Conservation (phyloP, 2,329 filamentous ascomycete species). For the Neopestalotiopsis rosae region DNA sequence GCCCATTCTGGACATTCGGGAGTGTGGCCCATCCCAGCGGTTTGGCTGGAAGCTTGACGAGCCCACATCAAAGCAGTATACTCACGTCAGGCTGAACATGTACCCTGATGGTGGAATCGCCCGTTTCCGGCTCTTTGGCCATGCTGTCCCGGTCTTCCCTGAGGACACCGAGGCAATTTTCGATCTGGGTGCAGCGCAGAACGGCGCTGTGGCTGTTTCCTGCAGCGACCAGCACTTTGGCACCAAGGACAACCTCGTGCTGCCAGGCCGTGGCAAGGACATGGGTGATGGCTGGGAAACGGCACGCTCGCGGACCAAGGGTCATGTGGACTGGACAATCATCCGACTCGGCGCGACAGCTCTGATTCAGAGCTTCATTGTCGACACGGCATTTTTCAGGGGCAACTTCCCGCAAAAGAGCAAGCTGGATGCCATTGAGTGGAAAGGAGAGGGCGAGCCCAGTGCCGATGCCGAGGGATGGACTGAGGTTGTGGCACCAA, state of each 20-base stretch:
- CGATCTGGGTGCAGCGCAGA: slow-evolving; percentile 79
- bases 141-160: slow-evolving; percentile 78
- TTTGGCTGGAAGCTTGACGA: slow-evolving; percentile 73
- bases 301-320: slow-evolving; percentile 71
- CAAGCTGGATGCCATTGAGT: slow-evolving; percentile 66
- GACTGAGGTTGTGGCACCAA: slow-evolving; percentile 68
- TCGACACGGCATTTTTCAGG: slow-evolving; percentile 83
- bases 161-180: slow-evolving; percentile 68
- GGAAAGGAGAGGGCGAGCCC: slow-evolving; percentile 60
- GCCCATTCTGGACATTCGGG: slow-evolving; percentile 70
- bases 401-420: slow-evolving; percentile 85
- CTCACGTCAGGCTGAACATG: slow-evolving; percentile 82
- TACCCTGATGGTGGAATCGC: slow-evolving; percentile 87
- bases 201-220: slow-evolving; percentile 75
- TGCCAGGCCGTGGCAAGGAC: slow-evolving; percentile 79
- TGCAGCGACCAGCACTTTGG: slow-evolving; percentile 88
- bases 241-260: slow-evolving; percentile 78
- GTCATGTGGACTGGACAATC: slow-evolving; percentile 82
- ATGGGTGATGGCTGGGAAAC: slow-evolving; percentile 94
- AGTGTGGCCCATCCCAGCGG: slow-evolving; percentile 75
- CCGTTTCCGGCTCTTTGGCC: slow-evolving; percentile 77
- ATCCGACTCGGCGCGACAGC: slow-evolving; percentile 73
- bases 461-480: slow-evolving; percentile 63
- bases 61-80: slow-evolving; percentile 71
- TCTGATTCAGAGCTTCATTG: slow-evolving; percentile 68